These are phyloP conservation scores for Cylindricascospora bacillispora DNA, from an alignment of 1,139 yeast species.

Conservation along the genomic window DNA sequence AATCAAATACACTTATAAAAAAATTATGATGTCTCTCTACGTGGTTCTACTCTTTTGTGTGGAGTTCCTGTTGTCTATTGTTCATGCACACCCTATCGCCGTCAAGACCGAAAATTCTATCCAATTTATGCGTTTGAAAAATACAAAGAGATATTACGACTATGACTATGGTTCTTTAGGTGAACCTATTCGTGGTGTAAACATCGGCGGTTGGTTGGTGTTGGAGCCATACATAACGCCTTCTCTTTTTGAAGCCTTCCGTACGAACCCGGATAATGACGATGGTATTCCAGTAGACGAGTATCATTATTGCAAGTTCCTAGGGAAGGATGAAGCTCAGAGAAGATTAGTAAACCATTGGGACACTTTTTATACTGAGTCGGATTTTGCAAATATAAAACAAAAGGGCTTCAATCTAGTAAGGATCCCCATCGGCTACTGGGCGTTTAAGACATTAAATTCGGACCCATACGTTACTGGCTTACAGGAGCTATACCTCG, in stretches of 20 bases:
- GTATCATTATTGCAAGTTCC: conserved; percentile 48
- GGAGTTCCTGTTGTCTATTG: no score
- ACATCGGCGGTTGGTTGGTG: conserved; percentile 88
- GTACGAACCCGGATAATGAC: conserved; percentile 18
- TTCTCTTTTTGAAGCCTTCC: conserved; percentile 47
- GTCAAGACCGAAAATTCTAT: no score
- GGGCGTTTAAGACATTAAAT: conserved; percentile 65
- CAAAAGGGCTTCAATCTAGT: conserved; percentile 68
- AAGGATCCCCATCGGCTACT: conserved; percentile 87
- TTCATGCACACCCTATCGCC: no score
- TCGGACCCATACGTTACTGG: conserved; percentile 86
- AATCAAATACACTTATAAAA: no score
- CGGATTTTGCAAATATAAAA: conserved; percentile 53
- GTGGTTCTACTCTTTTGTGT: no score
- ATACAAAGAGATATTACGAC: conserved; percentile 17
- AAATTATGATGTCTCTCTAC: no score
- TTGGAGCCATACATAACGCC: conserved; percentile 83
- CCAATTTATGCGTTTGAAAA: conserved; percentile 12
- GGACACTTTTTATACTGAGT: conserved; percentile 65
- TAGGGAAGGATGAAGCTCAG: conserved; percentile 51
- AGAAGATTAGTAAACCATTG: conserved; percentile 55
- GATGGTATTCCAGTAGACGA: conserved; percentile 69
- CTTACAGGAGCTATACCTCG: conserved; percentile 62
- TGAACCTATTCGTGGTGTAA: conserved; percentile 53
- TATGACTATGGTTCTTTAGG: conserved; percentile 9